These are phyloP conservation scores for Ogataea chonburiensis DNA, from an alignment of 805 yeast species.

Conservation along the genomic window DNA sequence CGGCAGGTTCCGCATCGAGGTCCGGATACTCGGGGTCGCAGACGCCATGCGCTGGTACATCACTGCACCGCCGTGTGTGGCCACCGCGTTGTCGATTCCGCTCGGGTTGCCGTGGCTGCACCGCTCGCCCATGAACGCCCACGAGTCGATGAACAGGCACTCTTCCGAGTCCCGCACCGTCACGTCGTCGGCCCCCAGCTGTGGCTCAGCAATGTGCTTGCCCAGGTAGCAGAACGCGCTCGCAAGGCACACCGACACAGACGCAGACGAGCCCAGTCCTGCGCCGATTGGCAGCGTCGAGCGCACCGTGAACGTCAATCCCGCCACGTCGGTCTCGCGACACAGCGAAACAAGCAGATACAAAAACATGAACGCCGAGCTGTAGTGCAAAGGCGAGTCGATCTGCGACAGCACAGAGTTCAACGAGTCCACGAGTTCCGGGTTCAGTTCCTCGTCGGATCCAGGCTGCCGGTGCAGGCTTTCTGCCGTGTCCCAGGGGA, in stretches of 20 bases:
- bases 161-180: slow-evolving; percentile 38
- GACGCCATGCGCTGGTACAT: slow-evolving; percentile 67
- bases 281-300: slow-evolving; percentile 95
- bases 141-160: slow-evolving; percentile 65
- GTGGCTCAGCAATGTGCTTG: slow-evolving; percentile 47
- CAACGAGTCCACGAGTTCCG: slow-evolving; percentile 53
- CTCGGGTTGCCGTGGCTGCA: slow-evolving; percentile 96
- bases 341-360: slow-evolving; percentile 70
- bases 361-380: slow-evolving; percentile 80
- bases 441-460: slow-evolving; percentile 55
- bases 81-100: slow-evolving; percentile 95
- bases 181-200: slow-evolving; percentile 35
- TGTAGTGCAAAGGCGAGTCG: slow-evolving; percentile 59
- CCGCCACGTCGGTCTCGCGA: slow-evolving; percentile 44
- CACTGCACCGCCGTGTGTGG: slow-evolving; percentile 95
- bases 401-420: slow-evolving; percentile 44
- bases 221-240: slow-evolving; percentile 68
- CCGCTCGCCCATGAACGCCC: slow-evolving; percentile 93
- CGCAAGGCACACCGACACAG: slow-evolving; percentile 80
- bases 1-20: slow-evolving; percentile 72
- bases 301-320: slow-evolving; percentile 59
- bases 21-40: slow-evolving; percentile 60
- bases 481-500: slow-evolving; percentile 55
- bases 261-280: slow-evolving; percentile 93
- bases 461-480: slow-evolving; percentile 27